A percentile compares a stretch with the other conserved stretches of the same genome.
Conservation (phyloP, 2,329 filamentous ascomycete species). For the Pestalotiopsis sp. region DNA sequence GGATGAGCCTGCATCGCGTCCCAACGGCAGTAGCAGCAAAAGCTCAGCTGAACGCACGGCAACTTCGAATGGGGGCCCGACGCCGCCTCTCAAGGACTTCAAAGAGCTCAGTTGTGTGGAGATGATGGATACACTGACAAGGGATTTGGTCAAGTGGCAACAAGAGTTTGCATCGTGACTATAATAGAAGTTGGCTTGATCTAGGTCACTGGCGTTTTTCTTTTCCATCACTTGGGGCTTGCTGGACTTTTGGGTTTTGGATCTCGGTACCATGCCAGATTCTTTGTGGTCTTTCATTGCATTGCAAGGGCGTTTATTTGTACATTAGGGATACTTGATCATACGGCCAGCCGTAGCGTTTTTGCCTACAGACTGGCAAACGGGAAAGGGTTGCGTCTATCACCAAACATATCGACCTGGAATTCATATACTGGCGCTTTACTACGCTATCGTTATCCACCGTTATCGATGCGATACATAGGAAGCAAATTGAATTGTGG, state of each 20-base stretch:
- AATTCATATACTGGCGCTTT: neutral
- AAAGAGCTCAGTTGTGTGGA: conserved; percentile 76
- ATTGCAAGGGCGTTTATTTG: neutral
- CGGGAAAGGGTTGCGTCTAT: neutral
- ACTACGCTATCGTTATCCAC: too few relatives aligned
- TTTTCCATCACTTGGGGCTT: neutral
- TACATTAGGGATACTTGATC: conserved; percentile 21
- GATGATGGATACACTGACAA: conserved; percentile 87
- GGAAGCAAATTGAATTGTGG: too few relatives aligned
- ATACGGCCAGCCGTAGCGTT: conserved; percentile 24
- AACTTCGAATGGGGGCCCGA: conserved; percentile 26
- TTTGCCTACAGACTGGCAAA: neutral
- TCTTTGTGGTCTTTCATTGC: conserved; percentile 2
- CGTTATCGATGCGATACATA: too few relatives aligned
- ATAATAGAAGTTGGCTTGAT: neutral
- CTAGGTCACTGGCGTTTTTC: neutral
- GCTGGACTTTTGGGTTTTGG: neutral
- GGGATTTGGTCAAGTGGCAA: conserved; percentile 84
- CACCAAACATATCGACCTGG: neutral
- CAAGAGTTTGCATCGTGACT: conserved; percentile 56
- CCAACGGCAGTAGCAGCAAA: conserved; percentile 34
- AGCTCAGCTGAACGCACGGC: conserved; percentile 18
- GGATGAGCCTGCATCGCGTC: conserved; percentile 30
- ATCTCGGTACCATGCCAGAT: conserved; percentile 16
- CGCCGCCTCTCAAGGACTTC: conserved; percentile 56